These are phyloP conservation scores for Thoreauomyces humboldtii DNA, from an alignment of 192 early-diverging fungal species.

Conservation along the genomic window DNA sequence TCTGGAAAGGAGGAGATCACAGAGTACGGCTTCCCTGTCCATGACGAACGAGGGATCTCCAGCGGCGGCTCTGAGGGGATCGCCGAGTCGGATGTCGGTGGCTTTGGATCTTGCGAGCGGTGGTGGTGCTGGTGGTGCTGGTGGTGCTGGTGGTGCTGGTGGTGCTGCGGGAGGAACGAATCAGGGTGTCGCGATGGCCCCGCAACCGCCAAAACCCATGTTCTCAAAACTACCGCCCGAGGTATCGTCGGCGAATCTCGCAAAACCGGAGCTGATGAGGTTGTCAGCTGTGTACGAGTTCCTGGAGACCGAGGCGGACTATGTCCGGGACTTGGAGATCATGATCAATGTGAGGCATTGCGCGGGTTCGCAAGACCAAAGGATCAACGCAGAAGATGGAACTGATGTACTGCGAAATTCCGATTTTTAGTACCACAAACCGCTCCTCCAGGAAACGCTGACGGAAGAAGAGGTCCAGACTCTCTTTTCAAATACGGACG, in stretches of 20 bases:
- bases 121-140: no score
- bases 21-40: no score
- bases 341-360: conserved; percentile 52
- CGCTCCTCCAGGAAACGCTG: conserved; percentile 37
- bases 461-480: conserved; percentile 40
- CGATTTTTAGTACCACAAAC: conserved; percentile 44
- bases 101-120: no score
- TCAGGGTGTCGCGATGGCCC: no score
- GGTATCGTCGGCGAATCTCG: conserved; percentile 37
- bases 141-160: no score
- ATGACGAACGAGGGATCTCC: no score
- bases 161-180: background rate
- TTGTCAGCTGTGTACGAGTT: conserved; percentile 56
- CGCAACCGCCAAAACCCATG: conserved; percentile 30
- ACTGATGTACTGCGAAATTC: no score
- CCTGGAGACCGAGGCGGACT: conserved; percentile 60
- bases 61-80: no score
- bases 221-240: conserved; percentile 52
- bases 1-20: no score
- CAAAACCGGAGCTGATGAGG: conserved; percentile 55
- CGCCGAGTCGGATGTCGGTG: no score
- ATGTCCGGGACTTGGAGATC: conserved; percentile 47
- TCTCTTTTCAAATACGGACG: conserved; percentile 53
- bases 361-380: no score
- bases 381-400: no score